Evolutionary conservation across 2,329 filamentous ascomycete genomes (phyloP), one percentile per base, ranked within the genome.

Genomic region (Aspergillus fischeri): DNA sequence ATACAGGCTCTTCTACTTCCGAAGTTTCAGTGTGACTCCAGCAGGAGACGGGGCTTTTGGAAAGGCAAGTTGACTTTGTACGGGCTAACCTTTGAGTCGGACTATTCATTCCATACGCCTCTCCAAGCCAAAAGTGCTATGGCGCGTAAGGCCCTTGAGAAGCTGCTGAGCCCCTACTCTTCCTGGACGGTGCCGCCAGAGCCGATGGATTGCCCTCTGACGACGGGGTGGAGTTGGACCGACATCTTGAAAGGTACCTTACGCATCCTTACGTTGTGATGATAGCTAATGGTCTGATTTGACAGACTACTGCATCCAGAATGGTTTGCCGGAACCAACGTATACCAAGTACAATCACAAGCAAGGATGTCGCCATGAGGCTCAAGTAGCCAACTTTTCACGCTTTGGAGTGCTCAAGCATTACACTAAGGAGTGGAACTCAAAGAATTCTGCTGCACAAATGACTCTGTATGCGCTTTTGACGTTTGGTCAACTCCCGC

Each of bases 381-480:
- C 72, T 0, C 57, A 64, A 10, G 55, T 74, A 4, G 55, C 52
- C 1, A 58, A 56, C 4, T 25, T 58, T 51, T 59, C 60, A 24
- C 65, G 65, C 61, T 62, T 66, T 51, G 57, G 63, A 2, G 14
- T 52, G 17, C 25, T 64, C 44, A 63, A 59, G 21, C 54, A 62
- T 20, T 66, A 72, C 28, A n/a, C 45, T n/a, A 58, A 47, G 1
- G 62, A 66, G n/a, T 50, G 49, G 3, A 62, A 68, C 14, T 72
- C 71, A 1, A 60, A 61, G n/a, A 67, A 71, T 25, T 63, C 63
- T 1, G 64, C 65, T 21, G 68, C 71, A 0, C 69, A 75, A 47
- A 53, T 60, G 29, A 65, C 67, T 11, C 32, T 75, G 20, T 61
- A 72, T 42, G 53, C 51, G 4, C 48, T 69, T n/a, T 49, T 70